Evolutionary conservation across 2,329 filamentous ascomycete species (phyloP).

Genomic region (Fusarium paranaense): DNA sequence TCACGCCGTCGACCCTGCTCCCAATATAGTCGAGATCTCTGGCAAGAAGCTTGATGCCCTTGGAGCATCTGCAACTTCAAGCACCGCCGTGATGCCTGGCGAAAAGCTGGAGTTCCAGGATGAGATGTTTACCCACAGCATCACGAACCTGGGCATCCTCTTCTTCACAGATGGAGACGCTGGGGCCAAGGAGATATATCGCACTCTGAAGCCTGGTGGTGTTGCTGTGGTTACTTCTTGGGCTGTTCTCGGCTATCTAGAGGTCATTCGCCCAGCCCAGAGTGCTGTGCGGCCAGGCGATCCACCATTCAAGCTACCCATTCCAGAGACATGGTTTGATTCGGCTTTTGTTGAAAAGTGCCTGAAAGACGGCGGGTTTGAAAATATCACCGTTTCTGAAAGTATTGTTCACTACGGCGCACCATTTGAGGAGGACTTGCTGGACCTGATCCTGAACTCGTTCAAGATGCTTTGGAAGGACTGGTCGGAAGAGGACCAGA

Average conservation of each 20-base stretch:
- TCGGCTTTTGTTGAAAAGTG: not conserved
- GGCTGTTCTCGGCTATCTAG: not conserved
- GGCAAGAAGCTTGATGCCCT: not conserved
- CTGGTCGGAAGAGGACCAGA: not conserved
- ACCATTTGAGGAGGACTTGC: not conserved
- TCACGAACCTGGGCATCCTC: not conserved
- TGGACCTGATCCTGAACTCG: not conserved
- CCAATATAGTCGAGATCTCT: not conserved
- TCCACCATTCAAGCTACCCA: not conserved
- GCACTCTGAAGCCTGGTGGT: not conserved
- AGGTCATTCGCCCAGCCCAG: not conserved
- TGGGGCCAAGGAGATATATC: not conserved
- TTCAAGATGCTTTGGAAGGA: not conserved
- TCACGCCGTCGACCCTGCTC: not conserved
- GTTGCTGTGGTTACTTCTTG: not conserved
- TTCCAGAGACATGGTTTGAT: not conserved
- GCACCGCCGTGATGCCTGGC: not conserved
- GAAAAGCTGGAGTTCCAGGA: not conserved
- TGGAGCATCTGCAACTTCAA: not conserved
- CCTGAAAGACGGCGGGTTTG: not conserved
- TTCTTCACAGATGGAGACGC: not conserved
- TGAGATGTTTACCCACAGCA: not conserved
- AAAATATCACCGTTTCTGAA: not conserved
- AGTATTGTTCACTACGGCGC: not conserved
- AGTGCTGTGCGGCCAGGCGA: not conserved